Conservation (phyloP, 768 basidiomycete species). For the Pleurotus cornucopiae region DNA sequence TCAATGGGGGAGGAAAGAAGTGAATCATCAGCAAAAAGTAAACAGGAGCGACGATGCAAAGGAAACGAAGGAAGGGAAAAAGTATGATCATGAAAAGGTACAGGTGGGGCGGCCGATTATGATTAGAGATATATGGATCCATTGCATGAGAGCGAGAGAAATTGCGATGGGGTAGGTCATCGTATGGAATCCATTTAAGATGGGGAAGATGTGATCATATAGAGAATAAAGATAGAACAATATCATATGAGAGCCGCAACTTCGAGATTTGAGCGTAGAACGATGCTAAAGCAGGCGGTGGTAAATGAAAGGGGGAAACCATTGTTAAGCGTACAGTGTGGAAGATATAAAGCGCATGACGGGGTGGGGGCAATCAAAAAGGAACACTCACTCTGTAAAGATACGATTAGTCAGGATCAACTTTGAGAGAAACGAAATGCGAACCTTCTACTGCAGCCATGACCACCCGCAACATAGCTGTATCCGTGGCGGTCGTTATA, state of each 20-base stretch:
- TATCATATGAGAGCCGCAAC: slow-evolving; percentile 60
- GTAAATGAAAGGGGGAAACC: slow-evolving; percentile 15
- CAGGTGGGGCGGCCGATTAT: slow-evolving; percentile 2
- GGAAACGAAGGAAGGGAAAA: background rate
- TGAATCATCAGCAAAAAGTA: slow-evolving; percentile 13
- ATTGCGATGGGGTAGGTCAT: slow-evolving; percentile 8
- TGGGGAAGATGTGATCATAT: background rate
- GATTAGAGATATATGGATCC: slow-evolving; percentile 1
- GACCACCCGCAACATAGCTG: slow-evolving; percentile 80
- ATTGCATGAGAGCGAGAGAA: background rate
- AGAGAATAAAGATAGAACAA: slow-evolving; percentile 10
- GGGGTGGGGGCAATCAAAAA: slow-evolving; percentile 18
- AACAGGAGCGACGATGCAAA: background rate
- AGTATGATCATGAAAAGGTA: background rate
- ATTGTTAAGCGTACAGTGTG: slow-evolving; percentile 27
- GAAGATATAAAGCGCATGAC: slow-evolving; percentile 13
- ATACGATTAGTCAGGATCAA: slow-evolving; percentile 14
- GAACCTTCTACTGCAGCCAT: slow-evolving; percentile 96
- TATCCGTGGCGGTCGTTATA: slow-evolving; percentile 89
- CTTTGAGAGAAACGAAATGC: slow-evolving; percentile 19
- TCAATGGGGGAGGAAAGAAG: slow-evolving; percentile 9
- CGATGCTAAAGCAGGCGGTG: slow-evolving; percentile 45
- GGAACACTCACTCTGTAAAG: slow-evolving; percentile 60
- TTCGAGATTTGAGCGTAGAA: slow-evolving; percentile 62
- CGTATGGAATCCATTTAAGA: slow-evolving; percentile 2